phyloP scores from a whole-genome alignment of 1,284 basidiomycete species.

The Thecaphora thlaspeos region DNA sequence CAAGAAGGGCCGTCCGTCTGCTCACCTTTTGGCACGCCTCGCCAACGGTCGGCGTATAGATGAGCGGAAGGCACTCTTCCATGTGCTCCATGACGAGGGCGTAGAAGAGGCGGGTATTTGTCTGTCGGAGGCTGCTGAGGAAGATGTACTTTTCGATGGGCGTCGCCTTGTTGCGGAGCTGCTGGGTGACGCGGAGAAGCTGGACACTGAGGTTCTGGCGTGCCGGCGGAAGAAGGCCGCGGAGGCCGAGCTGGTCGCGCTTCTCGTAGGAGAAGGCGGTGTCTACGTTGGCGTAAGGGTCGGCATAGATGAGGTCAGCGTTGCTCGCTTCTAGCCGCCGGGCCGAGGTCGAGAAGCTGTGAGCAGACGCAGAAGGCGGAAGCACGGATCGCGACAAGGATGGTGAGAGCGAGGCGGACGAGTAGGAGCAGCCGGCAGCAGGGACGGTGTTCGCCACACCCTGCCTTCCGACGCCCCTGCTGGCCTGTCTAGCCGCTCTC shows the following conservation, averaged over 20 bases:
- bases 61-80: constrained; percentile 67
- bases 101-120: constrained; percentile 74
- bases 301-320: constrained; percentile 32
- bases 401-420: background rate
- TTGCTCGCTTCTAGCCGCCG: background rate
- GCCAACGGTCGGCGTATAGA: constrained; percentile 86
- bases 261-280: constrained; percentile 71
- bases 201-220: constrained; percentile 64
- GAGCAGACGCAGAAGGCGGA: constrained; percentile 1
- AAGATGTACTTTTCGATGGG: constrained; percentile 79
- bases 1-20: background rate
- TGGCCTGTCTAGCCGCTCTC: too few relatives aligned
- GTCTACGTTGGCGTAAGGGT: constrained; percentile 34
- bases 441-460: too few relatives aligned
- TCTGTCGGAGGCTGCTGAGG: constrained; percentile 70
- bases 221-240: constrained; percentile 68
- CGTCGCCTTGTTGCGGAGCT: constrained; percentile 70
- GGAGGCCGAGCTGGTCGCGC: constrained; percentile 70
- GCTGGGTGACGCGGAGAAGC: constrained; percentile 66
- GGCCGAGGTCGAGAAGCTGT: constrained; percentile 11
- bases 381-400: too few relatives aligned
- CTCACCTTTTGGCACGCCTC: constrained; percentile 79
- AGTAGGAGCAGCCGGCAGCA: background rate
- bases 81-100: constrained; percentile 63
- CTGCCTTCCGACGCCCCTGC: too few relatives aligned